Evolutionary conservation across 1,284 basidiomycete genomes (phyloP).

Genomic region (Neolentinus lepideus): DNA sequence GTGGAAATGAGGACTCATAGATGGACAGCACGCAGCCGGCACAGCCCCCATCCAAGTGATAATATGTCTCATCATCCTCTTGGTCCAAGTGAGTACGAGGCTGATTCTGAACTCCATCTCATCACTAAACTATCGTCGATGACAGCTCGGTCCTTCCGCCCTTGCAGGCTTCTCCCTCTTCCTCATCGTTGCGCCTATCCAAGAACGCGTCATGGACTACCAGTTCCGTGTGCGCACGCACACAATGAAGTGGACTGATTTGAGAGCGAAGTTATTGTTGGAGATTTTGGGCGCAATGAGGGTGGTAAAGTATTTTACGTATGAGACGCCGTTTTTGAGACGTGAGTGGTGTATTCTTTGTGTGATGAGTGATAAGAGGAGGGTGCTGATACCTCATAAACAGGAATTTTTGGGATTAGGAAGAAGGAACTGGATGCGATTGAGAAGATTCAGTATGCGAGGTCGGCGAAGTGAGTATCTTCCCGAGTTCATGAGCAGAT

Average conservation of each 20-base stretch:
- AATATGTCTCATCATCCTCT: constrained; percentile 53
- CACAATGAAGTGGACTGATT: constrained; percentile 68
- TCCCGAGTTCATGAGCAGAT: no score
- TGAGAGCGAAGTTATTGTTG: constrained; percentile 56
- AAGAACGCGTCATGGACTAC: constrained; percentile 63
- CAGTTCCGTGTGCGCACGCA: constrained; percentile 55
- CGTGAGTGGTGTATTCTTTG: constrained; percentile 27
- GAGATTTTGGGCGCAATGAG: constrained; percentile 69
- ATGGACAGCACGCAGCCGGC: constrained; percentile 35
- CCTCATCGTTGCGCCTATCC: constrained; percentile 60
- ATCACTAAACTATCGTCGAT: neutral
- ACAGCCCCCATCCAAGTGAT: constrained; percentile 64
- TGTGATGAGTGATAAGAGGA: neutral
- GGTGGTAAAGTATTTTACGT: constrained; percentile 73
- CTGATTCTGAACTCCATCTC: constrained; percentile 1
- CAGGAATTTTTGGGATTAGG: constrained; percentile 49
- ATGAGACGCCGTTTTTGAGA: constrained; percentile 58
- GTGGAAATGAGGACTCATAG: constrained; percentile 2
- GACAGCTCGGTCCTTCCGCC: constrained; percentile 66
- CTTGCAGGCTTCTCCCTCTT: constrained; percentile 76
- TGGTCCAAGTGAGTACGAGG: constrained; percentile 39
- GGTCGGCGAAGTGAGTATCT: constrained; percentile 48
- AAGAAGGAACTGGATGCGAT: constrained; percentile 49
- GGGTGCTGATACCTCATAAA: neutral
- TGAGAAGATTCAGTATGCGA: constrained; percentile 51